These are phyloP conservation scores for Euryodendron excelsum DNA, from an alignment of 148 eudicot genomes.

Conservation along the genomic window DNA sequence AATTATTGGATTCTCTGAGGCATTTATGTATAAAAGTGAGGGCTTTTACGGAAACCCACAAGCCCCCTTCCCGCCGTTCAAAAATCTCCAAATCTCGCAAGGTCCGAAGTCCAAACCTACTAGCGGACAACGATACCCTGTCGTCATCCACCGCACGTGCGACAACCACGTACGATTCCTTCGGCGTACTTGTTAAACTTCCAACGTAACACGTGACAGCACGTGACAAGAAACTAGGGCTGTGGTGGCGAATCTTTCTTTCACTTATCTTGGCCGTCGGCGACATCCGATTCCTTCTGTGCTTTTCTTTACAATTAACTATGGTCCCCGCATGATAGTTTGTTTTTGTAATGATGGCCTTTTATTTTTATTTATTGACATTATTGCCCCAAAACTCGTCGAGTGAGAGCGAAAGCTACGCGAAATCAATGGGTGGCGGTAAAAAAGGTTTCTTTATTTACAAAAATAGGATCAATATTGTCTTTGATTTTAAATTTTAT, in stretches of 20 bases:
- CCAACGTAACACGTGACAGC: not conserved
- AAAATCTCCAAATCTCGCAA: no score
- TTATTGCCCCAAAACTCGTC: not conserved
- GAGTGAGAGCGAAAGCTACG: not conserved
- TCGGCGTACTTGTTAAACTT: not conserved
- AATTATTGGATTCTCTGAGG: no score
- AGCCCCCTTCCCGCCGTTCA: not conserved
- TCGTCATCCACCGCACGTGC: not conserved
- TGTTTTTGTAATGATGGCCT: not conserved
- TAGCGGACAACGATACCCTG: not conserved
- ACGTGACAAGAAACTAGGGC: constrained; percentile 3
- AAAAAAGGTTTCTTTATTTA: not conserved
- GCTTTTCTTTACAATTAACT: not conserved
- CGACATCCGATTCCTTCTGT: not conserved
- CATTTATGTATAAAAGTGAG: not conserved
- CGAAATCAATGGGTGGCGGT: not conserved
- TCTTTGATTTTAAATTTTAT: no score
- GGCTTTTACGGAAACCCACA: not conserved
- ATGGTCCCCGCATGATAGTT: not conserved
- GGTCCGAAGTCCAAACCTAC: not conserved
- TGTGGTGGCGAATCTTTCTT: not conserved
- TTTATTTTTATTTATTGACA: not conserved
- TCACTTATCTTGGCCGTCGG: not conserved
- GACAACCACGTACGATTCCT: no score
- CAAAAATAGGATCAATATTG: no score